Evolutionary conservation across 768 basidiomycete genomes (phyloP).

Genomic region (Mycena vitilis): DNA sequence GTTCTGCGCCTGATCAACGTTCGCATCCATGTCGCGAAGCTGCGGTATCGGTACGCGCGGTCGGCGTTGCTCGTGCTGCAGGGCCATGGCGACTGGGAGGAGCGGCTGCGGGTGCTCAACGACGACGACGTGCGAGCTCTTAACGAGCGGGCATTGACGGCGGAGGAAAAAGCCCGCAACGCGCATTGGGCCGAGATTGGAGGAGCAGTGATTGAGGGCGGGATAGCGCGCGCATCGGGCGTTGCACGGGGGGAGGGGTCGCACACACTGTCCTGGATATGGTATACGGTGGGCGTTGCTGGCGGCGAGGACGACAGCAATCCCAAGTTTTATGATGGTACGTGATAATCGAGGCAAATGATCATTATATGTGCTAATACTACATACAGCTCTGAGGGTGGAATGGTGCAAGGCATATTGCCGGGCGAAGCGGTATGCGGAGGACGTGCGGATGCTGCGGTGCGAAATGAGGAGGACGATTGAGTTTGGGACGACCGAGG

Average conservation of each 20-base stretch:
- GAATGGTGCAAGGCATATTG: slow-evolving; percentile 25
- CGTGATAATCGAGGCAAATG: neutral
- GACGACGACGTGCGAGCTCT: too few relatives aligned
- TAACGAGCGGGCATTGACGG: slow-evolving; percentile 4
- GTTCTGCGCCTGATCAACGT: too few relatives aligned
- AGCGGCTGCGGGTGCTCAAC: too few relatives aligned
- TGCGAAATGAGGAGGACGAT: slow-evolving; percentile 34
- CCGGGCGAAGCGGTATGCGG: slow-evolving; percentile 21
- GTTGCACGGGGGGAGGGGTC: neutral
- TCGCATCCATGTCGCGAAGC: too few relatives aligned
- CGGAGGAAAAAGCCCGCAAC: neutral
- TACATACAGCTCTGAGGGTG: neutral
- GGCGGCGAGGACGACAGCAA: neutral
- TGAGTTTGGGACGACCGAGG: neutral
- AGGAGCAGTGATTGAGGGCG: neutral
- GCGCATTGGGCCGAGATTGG: slow-evolving; percentile 3
- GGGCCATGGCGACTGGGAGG: too few relatives aligned
- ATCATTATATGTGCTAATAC: neutral
- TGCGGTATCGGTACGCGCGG: too few relatives aligned
- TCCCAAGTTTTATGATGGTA: slow-evolving; percentile 10
- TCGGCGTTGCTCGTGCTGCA: too few relatives aligned
- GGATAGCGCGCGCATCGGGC: neutral
- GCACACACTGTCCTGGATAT: neutral
- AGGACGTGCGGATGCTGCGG: slow-evolving; percentile 30
- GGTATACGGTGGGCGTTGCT: neutral